Evolutionary conservation across 2,329 filamentous ascomycete genomes (phyloP).

Genomic region (Hymenoscyphus fructigenus): DNA sequence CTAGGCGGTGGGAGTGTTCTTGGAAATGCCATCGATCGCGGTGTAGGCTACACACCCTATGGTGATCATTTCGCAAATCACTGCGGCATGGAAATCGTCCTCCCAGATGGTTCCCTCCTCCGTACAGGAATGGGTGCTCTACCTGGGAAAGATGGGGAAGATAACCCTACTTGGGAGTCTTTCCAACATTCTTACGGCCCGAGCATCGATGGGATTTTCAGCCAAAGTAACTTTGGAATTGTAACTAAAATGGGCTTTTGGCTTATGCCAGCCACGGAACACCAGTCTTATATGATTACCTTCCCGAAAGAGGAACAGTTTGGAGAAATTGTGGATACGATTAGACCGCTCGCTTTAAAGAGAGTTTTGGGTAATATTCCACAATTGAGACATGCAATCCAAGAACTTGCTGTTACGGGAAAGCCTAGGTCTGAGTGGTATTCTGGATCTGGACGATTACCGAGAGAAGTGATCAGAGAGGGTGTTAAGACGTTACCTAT

Average conservation of each 20-base stretch:
- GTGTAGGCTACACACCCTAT: slow-evolving; percentile 39
- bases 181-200: slow-evolving; percentile 44
- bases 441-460: slow-evolving; percentile 28
- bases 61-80: slow-evolving; percentile 44
- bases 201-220: slow-evolving; percentile 48
- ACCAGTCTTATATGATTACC: slow-evolving; percentile 45
- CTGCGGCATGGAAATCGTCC: slow-evolving; percentile 45
- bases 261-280: slow-evolving; percentile 52
- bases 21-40: slow-evolving; percentile 46
- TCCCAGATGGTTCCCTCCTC: slow-evolving; percentile 45
- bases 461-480: slow-evolving; percentile 34
- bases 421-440: slow-evolving; percentile 34
- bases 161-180: slow-evolving; percentile 42
- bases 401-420: slow-evolving; percentile 36
- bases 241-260: slow-evolving; percentile 55
- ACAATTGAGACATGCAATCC: slow-evolving; percentile 35
- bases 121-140: slow-evolving; percentile 49
- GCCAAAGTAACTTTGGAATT: slow-evolving; percentile 52
- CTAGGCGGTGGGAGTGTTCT: slow-evolving; percentile 44
- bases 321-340: slow-evolving; percentile 47
- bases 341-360: slow-evolving; percentile 37
- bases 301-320: slow-evolving; percentile 51
- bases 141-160: slow-evolving; percentile 37
- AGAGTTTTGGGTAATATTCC: slow-evolving; percentile 35
- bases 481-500: slow-evolving; percentile 32